Percentiles rank a stretch among this genome's conserved stretches.
Evolutionary conservation across 257 asterid genomes (phyloP).

Genomic region (Buddleja alternifolia): DNA sequence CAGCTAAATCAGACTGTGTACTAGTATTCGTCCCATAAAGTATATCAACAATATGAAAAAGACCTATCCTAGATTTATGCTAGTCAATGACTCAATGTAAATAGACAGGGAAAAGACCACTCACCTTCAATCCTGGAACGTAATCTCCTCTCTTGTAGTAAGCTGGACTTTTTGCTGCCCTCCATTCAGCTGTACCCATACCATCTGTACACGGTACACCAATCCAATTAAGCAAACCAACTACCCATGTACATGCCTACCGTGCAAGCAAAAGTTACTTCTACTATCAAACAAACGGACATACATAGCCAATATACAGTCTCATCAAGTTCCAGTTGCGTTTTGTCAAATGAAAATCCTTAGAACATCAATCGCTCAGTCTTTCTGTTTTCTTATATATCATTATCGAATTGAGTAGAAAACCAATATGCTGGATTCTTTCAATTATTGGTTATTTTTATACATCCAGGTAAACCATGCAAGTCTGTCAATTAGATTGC

Average conservation of each 20-base stretch:
- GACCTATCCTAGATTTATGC: not conserved
- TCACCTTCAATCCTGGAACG: slow-evolving; percentile 96
- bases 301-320: not conserved
- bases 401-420: not conserved
- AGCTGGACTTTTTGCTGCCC: slow-evolving; percentile 96
- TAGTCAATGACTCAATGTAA: not conserved
- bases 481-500: not conserved
- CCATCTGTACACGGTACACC: slow-evolving; percentile 79
- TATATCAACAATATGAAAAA: not conserved
- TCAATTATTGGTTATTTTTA: not conserved
- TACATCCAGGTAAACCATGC: slow-evolving; percentile 9
- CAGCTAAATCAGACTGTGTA: slow-evolving; percentile 7
- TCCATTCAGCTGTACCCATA: slow-evolving; percentile 99
- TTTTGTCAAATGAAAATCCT: slow-evolving; percentile 2
- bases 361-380: slow-evolving; percentile 3
- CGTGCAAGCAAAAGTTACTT: not conserved
- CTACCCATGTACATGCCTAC: not conserved
- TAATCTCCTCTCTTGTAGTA: slow-evolving; percentile 99
- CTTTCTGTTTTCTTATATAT: not conserved
- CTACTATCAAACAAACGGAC: slow-evolving; percentile 9
- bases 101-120: not conserved
- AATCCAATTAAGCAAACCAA: slow-evolving; percentile 24
- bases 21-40: not conserved
- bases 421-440: not conserved
- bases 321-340: slow-evolving; percentile 6